Base-by-base conservation (phyloP, 768 basidiomycete genomes). In the Fibroporia radiculosa region DNA sequence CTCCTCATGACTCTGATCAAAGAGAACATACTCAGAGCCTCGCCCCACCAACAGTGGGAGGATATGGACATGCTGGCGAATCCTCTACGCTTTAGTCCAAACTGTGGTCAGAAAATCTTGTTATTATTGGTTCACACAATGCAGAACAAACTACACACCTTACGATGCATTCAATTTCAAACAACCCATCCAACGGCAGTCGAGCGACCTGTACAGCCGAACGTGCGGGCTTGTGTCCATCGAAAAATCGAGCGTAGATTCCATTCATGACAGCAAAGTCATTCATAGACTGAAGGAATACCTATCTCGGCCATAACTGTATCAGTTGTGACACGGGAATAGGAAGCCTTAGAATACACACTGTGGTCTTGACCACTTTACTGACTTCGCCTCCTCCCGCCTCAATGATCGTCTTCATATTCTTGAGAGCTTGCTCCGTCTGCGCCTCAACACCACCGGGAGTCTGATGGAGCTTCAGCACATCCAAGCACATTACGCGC, bases 91-190 rank as follows among this genome's bases (percentile, higher is more conserved):
- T n/a, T n/a, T n/a, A n/a, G n/a, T n/a, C n/a, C n/a, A n/a, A n/a
- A n/a, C n/a, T n/a, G n/a, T n/a, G n/a, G n/a, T n/a, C n/a, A n/a
- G n/a, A n/a, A n/a, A n/a, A n/a, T n/a, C n/a, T n/a, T n/a, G n/a
- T n/a, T n/a, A n/a, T 7, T 20, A 35, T 35, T 35, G n/a, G 34
- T 35, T 7, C n/a, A 5, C 5, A 5, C 34, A 6, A 35, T 6
- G n/a, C n/a, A n/a, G n/a, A n/a, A n/a, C 8, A n/a, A 31, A n/a
- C 29, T 19, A 18, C 76, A 42, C 54, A 82, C 83, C 81, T 83
- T 11, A 82, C 89, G 62, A 93, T 84, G 48, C 78, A 82, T 65
- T 98, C 95, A 44, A 98, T 77, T 73, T 98, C 95, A 40, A 96
- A 81, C 27, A 93, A 71, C 7, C 90, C 93, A 56, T 92, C 88